Evolutionary conservation across 352 stramenopile species (phyloP).

Genomic region (Phytophthora sansomeana): DNA sequence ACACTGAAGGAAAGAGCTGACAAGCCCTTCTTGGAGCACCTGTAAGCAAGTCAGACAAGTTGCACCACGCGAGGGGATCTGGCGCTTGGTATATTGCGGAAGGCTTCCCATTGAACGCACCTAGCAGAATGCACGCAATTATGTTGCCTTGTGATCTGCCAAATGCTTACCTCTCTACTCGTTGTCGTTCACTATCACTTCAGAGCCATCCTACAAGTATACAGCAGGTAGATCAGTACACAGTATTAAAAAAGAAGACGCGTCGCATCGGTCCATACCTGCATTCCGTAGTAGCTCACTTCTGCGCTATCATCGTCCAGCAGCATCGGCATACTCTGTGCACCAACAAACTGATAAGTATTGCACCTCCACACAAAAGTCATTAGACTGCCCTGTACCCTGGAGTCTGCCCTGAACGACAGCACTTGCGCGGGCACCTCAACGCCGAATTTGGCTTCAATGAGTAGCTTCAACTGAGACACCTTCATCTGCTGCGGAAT

Average conservation of each 20-base stretch:
- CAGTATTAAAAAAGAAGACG: background rate
- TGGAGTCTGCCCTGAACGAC: constrained; percentile 64
- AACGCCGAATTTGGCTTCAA: constrained; percentile 82
- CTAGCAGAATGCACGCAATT: background rate
- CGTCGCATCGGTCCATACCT: constrained; percentile 41
- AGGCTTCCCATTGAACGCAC: background rate
- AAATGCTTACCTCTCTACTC: constrained; percentile 13
- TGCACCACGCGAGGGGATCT: background rate
- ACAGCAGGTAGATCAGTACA: constrained; percentile 5
- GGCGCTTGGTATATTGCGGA: constrained; percentile 2
- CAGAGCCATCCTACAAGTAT: constrained; percentile 57
- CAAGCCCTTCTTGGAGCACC: constrained; percentile 12
- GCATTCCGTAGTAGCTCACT: constrained; percentile 76
- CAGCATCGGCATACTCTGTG: constrained; percentile 68
- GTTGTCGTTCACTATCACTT: constrained; percentile 75
- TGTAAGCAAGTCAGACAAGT: constrained; percentile 2
- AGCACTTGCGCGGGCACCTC: constrained; percentile 55
- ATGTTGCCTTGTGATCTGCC: background rate
- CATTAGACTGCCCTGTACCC: constrained; percentile 34
- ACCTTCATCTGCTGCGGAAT: constrained; percentile 84
- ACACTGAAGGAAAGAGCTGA: constrained; percentile 27
- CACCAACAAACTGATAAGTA: constrained; percentile 2
- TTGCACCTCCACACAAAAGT: background rate
- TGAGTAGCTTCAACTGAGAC: constrained; percentile 71
- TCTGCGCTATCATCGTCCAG: constrained; percentile 79